These are phyloP conservation scores for Backusella macrospora DNA, from an alignment of 192 early-diverging fungal genomes.

Conservation along the genomic window DNA sequence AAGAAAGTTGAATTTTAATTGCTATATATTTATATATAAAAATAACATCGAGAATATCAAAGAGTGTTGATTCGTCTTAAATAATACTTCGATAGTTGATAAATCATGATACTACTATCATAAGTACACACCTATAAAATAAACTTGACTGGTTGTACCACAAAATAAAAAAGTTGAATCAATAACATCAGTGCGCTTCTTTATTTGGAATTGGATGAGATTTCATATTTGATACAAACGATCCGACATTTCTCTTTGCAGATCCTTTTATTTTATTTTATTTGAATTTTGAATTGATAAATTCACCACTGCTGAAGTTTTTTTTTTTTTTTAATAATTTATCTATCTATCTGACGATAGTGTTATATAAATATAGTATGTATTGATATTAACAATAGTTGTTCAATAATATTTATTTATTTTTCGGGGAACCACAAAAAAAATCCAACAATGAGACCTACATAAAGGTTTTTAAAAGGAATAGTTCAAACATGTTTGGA, in stretches of 20 bases:
- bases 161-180: not conserved
- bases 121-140: not conserved
- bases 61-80: no score
- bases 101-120: not conserved
- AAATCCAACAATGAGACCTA: not conserved
- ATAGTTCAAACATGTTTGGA: constrained; percentile 7
- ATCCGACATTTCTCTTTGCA: no score
- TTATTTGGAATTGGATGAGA: not conserved
- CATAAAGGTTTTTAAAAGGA: constrained; percentile 6
- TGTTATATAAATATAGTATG: not conserved
- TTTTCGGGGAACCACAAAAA: not conserved
- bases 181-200: not conserved
- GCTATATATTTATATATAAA: no score
- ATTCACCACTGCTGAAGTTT: no score
- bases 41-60: no score
- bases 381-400: not conserved
- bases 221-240: no score
- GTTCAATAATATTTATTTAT: not conserved
- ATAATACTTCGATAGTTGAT: not conserved
- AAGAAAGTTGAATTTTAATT: no score
- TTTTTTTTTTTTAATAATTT: no score
- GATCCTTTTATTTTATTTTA: no score
- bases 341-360: no score
- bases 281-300: no score
- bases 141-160: not conserved